Evolutionary conservation across 345 rosid species (phyloP), one percentile per base, ranked within the genome.

Genomic region (thale cress (Arabidopsis thaliana)): DNA sequence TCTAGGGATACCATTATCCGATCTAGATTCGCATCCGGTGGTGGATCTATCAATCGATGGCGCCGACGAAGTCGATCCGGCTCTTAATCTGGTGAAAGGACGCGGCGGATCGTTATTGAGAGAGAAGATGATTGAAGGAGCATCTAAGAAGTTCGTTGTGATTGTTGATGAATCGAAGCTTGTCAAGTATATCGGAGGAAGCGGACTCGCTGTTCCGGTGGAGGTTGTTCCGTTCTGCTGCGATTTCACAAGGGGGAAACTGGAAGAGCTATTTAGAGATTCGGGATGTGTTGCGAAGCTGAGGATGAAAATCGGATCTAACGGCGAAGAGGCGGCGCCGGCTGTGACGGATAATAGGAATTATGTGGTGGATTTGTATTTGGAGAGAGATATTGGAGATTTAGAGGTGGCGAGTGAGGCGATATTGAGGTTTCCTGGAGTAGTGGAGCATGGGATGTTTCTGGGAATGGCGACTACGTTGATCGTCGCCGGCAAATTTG

Each of bases 91-190:
- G 30, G 99, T 92, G 8, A 95, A 95, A 62, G 99, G 97, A 50
- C 82, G 97, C 36, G 97, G 99, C 20, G 97, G 97, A 70, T 92
- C 99, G 2, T 50, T 95, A 8, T 60, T 95, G 7, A 76, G 99
- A 38, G 99, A 95, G 85, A 95, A 95, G 73, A 95, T 95, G 99
- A 83, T 95, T 25, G 97, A 92, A 79, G 87, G 93, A 53, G 96
- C 85, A 5, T 83, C 90, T 23, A 84, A 86, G 60, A 86, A 84
- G 60, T 92, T 95, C 34, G 71, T 92, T 0, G 93, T 89, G 11
- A 87, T 91, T 6, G 93, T 91, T 6, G 97, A 91, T 34, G 93
- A 88, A 60, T 83, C 89, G 30, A 82, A 95, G 76, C 50, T 87
- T 23, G 97, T 89, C 1, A 42, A 78, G 57, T 72, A 84, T 70